These are phyloP conservation scores for Penicillium sp. DNA, from an alignment of 2,329 filamentous ascomycete species.

Conservation along the genomic window DNA sequence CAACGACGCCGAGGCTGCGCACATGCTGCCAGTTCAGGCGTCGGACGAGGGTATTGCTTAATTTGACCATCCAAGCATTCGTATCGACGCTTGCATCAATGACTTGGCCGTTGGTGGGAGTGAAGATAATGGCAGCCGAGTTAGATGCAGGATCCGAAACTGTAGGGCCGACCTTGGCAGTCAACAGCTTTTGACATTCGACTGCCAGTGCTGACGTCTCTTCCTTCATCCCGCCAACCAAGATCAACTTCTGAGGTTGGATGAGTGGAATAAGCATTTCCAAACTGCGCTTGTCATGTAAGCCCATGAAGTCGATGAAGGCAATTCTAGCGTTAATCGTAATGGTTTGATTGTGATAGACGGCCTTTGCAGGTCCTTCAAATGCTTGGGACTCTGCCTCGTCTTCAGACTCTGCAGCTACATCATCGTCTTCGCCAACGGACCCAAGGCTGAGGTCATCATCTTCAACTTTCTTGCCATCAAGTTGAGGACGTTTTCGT, in stretches of 20 bases:
- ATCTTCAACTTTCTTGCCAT: conserved; percentile 33
- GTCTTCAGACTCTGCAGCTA: conserved; percentile 56
- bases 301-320: conserved; percentile 85
- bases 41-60: conserved; percentile 80
- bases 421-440: conserved; percentile 58
- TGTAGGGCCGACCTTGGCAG: conserved; percentile 40
- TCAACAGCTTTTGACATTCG: conserved; percentile 71
- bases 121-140: conserved; percentile 69
- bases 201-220: conserved; percentile 77
- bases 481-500: conserved; percentile 61
- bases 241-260: conserved; percentile 86
- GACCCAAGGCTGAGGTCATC: conserved; percentile 49
- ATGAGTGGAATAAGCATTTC: conserved; percentile 95
- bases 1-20: conserved; percentile 83
- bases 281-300: conserved; percentile 90
- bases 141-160: conserved; percentile 43
- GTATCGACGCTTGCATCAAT: conserved; percentile 95
- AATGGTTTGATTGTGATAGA: conserved; percentile 63
- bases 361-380: conserved; percentile 72
- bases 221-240: conserved; percentile 75
- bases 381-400: conserved; percentile 52
- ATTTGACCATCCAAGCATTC: conserved; percentile 92
- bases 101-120: conserved; percentile 68
- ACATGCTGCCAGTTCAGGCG: conserved; percentile 94
- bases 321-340: conserved; percentile 72